Evolutionary conservation across 176 grass and related monocot species (phyloP), one percentile per base, ranked within the genome.

Genomic region (Paspalum notatum): DNA sequence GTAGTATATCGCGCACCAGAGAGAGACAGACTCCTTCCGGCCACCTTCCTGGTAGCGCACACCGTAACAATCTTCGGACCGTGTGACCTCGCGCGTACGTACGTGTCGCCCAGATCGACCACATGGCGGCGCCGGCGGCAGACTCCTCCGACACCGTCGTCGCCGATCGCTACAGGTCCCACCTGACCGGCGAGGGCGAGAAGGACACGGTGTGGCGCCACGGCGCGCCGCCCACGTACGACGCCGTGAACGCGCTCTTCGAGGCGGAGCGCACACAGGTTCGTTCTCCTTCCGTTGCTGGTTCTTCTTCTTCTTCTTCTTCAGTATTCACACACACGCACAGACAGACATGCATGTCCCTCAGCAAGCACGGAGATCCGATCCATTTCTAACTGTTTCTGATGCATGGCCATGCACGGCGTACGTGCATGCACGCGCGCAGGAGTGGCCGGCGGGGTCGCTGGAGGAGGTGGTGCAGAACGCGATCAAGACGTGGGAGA

Each of bases 401-500:
- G n/a, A n/a, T n/a, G n/a, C n/a, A n/a, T n/a, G n/a, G n/a, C n/a
- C 43, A 38, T 17, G 9, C 9, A 9, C 3, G 61, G 17, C 17
- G 12, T 49, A 45, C 3, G 3, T 18, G 43, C 40, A 43, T 39
- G 8, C 17, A 12, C 14, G 1, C 8, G 12, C 0, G 39, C 69
- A 94, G 95, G 86, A 92, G 61, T 98, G 95, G 95, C 66, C 95
- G 12, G 61, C 85, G 61, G 92, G 92, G 0, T 94, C 95, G 70
- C 79, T 98, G 57, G 95, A 98, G 82, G 95, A 94, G 85, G 85
- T 59, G 59, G 86, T 98, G 70, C 95, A 98, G 85, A 94, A 98
- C 58, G 92, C 90, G 54, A 87, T 98, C 70, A 94, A 98, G 79
- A 98, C 95, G 69, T 98, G 95, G 95, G 95, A 98, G 81, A 98